Conservation (phyloP, 768 basidiomycete species). For the Xerocomellus intermedius region DNA sequence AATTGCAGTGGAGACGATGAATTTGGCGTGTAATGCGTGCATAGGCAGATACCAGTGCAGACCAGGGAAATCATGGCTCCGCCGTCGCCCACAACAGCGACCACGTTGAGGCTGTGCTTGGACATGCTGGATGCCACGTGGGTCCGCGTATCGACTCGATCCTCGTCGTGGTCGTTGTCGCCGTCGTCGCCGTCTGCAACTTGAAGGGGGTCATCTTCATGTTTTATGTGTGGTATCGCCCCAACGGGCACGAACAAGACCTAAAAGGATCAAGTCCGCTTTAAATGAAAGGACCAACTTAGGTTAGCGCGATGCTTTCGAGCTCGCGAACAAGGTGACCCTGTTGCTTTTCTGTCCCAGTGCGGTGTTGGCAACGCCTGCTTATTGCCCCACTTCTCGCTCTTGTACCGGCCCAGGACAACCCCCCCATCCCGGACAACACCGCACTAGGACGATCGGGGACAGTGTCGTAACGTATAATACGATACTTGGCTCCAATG, state of each 20-base stretch:
- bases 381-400: conserved; percentile 1
- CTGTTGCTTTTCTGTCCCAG: not conserved
- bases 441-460: conserved; percentile 12
- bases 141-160: not conserved
- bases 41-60: conserved; percentile 5
- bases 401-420: conserved; percentile 1
- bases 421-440: conserved; percentile 1
- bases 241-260: not conserved
- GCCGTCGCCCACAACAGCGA: not conserved
- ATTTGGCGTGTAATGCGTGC: conserved; percentile 6
- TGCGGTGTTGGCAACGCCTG: conserved; percentile 17
- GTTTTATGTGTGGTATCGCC: not conserved
- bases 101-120: not conserved
- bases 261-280: not conserved
- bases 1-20: conserved; percentile 8
- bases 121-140: not conserved
- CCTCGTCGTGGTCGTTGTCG: not conserved
- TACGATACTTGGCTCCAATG: not conserved
- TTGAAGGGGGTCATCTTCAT: not conserved
- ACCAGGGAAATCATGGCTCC: not conserved
- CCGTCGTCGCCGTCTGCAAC: not conserved
- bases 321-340: conserved; percentile 6
- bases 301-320: not conserved
- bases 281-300: not conserved
- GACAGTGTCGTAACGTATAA: conserved; percentile 6